Evolutionary conservation across 768 basidiomycete species (phyloP).

Genomic region (Collybia nuda): DNA sequence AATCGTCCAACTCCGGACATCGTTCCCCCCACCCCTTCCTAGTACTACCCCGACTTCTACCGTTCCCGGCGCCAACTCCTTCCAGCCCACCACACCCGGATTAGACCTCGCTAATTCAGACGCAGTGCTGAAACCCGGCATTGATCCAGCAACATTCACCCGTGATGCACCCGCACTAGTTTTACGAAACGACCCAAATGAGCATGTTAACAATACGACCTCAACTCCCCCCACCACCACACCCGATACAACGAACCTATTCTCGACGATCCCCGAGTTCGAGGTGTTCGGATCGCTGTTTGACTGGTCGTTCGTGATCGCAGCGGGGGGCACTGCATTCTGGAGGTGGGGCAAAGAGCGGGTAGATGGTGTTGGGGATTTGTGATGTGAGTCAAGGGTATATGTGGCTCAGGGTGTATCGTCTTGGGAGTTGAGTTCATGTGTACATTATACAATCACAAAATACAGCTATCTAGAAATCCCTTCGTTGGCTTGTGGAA

Average conservation of each 20-base stretch:
- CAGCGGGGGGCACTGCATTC: conserved; percentile 47
- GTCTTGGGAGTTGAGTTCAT: background rate
- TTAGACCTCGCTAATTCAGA: background rate
- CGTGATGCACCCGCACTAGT: too few relatives aligned
- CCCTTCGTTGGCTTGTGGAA: too few relatives aligned
- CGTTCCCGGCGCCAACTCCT: conserved; percentile 12
- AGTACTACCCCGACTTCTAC: too few relatives aligned
- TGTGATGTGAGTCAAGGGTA: background rate
- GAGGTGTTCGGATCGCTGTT: conserved; percentile 74
- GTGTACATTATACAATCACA: background rate
- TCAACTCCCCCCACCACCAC: conserved; percentile 7
- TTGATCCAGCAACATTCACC: too few relatives aligned
- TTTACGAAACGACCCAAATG: too few relatives aligned
- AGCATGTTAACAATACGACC: too few relatives aligned
- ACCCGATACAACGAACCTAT: conserved; percentile 44
- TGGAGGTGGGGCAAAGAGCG: conserved; percentile 57
- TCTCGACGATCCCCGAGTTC: conserved; percentile 71
- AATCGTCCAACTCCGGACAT: conserved; percentile 76
- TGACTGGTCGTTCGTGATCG: conserved; percentile 67
- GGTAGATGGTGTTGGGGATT: conserved; percentile 32
- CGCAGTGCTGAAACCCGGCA: background rate
- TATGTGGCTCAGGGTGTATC: too few relatives aligned
- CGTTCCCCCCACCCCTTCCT: conserved; percentile 62
- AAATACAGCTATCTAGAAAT: too few relatives aligned
- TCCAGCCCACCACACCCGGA: too few relatives aligned